Base-by-base conservation (phyloP, 768 basidiomycete genomes). In the Mycena venus region DNA sequence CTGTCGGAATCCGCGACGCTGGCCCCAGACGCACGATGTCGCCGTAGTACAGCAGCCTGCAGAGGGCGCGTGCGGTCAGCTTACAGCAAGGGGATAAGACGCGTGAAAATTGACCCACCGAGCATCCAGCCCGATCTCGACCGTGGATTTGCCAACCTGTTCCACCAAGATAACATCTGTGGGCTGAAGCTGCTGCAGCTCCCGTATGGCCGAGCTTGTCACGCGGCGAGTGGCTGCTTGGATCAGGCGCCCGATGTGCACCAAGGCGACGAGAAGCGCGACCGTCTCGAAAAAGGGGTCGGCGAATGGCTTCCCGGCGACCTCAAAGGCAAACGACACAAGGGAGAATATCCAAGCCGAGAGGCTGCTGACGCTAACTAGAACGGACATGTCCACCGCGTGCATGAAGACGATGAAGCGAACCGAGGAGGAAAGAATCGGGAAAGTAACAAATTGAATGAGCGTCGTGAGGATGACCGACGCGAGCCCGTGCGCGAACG, bases 221-320 rank as follows among this genome's bases (percentile, higher is more conserved):
- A 82, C 79, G 55, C 84, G 81, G 44, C 86, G 83, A 2, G 85
- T 83, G 66, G 80, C 77, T 10, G 84, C 84, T 47, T 83, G 83
- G 32, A 86, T 80, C 27, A 85, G 79, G 19, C 84, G 83, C 8
- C 86, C 86, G 56, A 87, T 74, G 78, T 83, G 81, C 78, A 88
- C 86, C 59, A 88, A 80, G 0, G 85, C 85, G 71, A 87, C 79
- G 34, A 88, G 83, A 23, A 88, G 82, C 4, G 86, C 79, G 49
- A 81, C 83, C 10, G 87, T 88, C 79, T 88, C 87, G 76, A 88
- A 88, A 79, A 86, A 88, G 0, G 82, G 78, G 10, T 77, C 76
- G 9, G 81, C 73, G 55, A 83, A 80, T 11, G 81, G 81, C n/a
- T 77, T 79, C 1, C 82, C 83, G 10, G 76, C 70, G 63, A 80